These are phyloP conservation scores for Eucalyptus paniculata DNA, from an alignment of 345 rosid genomes.

Conservation along the genomic window DNA sequence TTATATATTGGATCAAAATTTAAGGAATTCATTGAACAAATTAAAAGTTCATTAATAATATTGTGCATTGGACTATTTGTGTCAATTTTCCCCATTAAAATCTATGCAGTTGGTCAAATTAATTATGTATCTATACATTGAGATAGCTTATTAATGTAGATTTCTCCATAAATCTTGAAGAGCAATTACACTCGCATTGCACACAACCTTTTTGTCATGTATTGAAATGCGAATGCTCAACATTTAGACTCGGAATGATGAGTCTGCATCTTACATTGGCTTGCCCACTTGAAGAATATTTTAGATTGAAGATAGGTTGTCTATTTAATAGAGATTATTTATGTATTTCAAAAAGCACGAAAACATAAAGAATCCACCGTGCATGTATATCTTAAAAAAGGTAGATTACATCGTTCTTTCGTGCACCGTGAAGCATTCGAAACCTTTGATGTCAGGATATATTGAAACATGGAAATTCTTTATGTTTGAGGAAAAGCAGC, in stretches of 20 bases:
- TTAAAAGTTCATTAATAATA: rapidly evolving
- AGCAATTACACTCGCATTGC: rapidly evolving
- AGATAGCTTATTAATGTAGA: background rate
- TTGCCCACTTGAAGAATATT: background rate
- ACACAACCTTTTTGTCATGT: background rate
- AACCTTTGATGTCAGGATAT: background rate
- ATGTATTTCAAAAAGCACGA: background rate
- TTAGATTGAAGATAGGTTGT: background rate
- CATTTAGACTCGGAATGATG: background rate
- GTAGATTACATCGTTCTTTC: background rate
- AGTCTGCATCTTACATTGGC: background rate
- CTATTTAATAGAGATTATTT: background rate
- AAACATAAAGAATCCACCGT: background rate
- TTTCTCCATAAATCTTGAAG: background rate
- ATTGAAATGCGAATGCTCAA: background rate
- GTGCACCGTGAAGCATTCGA: background rate
- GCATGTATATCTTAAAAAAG: background rate
- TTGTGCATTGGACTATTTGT: background rate
- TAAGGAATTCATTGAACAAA: background rate
- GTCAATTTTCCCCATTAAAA: rapidly evolving
- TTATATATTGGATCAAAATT: background rate
- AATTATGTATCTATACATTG: background rate
- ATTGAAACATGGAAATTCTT: background rate
- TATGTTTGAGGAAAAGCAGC: background rate
- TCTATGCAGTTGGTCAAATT: background rate